Conservation (phyloP, 208 protist genomes). For the Novymonas esmeraldas region DNA sequence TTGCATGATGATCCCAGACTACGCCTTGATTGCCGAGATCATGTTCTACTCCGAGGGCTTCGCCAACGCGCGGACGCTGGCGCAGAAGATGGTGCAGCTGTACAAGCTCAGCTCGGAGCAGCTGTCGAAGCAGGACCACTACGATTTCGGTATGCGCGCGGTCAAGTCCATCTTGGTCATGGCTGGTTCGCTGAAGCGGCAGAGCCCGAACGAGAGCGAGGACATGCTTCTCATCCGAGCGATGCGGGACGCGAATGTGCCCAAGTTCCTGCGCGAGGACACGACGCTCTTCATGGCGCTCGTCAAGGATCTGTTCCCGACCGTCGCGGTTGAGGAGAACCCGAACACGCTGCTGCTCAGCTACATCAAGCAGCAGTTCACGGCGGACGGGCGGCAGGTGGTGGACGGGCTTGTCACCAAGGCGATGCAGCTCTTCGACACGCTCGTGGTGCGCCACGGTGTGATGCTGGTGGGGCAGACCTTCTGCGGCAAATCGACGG, state of each 20-base stretch:
- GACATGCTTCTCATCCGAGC: slow-evolving; percentile 95
- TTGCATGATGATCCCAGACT: slow-evolving; percentile 98
- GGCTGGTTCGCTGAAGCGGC: slow-evolving; percentile 92
- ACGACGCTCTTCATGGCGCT: slow-evolving; percentile 94
- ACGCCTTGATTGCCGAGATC: slow-evolving; percentile 96
- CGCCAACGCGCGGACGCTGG: slow-evolving; percentile 92
- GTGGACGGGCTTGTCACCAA: slow-evolving; percentile 90
- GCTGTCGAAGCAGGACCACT: slow-evolving; percentile 96
- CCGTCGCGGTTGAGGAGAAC: slow-evolving; percentile 79
- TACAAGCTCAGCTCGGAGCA: slow-evolving; percentile 96
- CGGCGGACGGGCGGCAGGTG: slow-evolving; percentile 68
- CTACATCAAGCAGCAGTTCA: slow-evolving; percentile 80
- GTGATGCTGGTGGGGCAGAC: slow-evolving; percentile 97
- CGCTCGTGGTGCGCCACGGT: slow-evolving; percentile 91
- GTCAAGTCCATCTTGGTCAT: slow-evolving; percentile 97
- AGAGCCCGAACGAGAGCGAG: slow-evolving; percentile 90
- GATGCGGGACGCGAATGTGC: slow-evolving; percentile 95
- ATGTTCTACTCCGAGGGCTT: slow-evolving; percentile 98
- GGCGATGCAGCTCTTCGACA: slow-evolving; percentile 95
- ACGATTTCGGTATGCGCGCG: slow-evolving; percentile 97
- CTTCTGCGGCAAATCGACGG: slow-evolving; percentile 93
- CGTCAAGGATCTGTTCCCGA: slow-evolving; percentile 94
- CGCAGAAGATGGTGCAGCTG: slow-evolving; percentile 97
- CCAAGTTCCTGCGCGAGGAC: slow-evolving; percentile 96
- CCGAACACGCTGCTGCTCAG: slow-evolving; percentile 80